Percentiles rank a stretch among this genome's conserved stretches.
These are phyloP conservation scores for Aspergillus ustus DNA, from an alignment of 2,329 filamentous ascomycete genomes.

Conservation along the genomic window DNA sequence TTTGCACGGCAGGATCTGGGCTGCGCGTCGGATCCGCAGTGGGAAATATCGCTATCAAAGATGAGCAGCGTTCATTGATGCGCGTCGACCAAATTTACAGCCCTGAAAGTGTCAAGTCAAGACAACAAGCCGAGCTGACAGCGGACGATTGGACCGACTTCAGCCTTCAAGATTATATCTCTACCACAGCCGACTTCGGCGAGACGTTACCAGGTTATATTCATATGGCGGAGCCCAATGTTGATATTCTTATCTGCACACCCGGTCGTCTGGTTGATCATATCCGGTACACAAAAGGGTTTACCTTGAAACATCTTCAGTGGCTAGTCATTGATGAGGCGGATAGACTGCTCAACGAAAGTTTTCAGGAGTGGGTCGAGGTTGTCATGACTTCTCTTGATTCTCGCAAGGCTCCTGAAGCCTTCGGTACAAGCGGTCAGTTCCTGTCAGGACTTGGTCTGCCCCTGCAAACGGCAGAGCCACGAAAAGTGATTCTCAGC, in stretches of 20 bases:
- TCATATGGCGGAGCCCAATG: conserved; percentile 68
- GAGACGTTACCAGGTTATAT: conserved; percentile 65
- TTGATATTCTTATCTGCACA: conserved; percentile 89
- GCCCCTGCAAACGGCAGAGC: conserved; percentile 45
- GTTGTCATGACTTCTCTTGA: conserved; percentile 66
- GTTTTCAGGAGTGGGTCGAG: conserved; percentile 88
- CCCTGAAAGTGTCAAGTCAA: conserved; percentile 59
- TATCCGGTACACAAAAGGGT: conserved; percentile 80
- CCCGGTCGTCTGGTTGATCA: conserved; percentile 92
- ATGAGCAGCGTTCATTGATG: conserved; percentile 66
- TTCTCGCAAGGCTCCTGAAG: conserved; percentile 55
- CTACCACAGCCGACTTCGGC: conserved; percentile 45
- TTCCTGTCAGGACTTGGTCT: conserved; percentile 42
- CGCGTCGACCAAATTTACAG: conserved; percentile 71
- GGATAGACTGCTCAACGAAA: conserved; percentile 87
- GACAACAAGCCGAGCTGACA: conserved; percentile 49
- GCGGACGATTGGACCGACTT: conserved; percentile 54
- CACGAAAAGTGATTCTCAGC: conserved; percentile 84
- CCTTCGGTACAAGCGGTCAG: conserved; percentile 48
- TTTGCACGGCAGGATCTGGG: conserved; percentile 72
- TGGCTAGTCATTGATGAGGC: conserved; percentile 96
- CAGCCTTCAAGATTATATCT: conserved; percentile 51
- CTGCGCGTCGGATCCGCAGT: conserved; percentile 81
- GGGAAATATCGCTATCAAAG: conserved; percentile 74
- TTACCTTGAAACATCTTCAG: conserved; percentile 74